Base-by-base conservation (phyloP, 2,329 filamentous ascomycete species). In the Rutstroemia sydowiana region DNA sequence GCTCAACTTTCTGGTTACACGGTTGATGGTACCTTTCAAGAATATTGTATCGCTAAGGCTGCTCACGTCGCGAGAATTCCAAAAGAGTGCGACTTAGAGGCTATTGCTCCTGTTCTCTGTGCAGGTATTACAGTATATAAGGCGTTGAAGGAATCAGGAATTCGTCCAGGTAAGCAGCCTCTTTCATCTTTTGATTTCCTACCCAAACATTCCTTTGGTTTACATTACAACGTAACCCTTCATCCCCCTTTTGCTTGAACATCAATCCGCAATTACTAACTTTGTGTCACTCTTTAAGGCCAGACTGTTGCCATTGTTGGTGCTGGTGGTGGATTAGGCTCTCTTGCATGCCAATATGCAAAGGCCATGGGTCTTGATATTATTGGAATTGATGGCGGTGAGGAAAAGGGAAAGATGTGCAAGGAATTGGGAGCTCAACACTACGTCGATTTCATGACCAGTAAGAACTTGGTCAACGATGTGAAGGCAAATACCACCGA, bases 11-110 rank as follows among this genome's bases (percentile, higher is more conserved):
- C 89, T 1, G 92, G 92, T 52, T 95, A 95, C 78, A 95, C 88
- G 4, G 89, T 95, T 66, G 88, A 95, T 68, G 91, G 91, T 30
- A 84, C 84, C 39, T 96, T 96, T 79, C 91, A 96, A 75, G 84
- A 95, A 75, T 96, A 95, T 74, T 82, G 80, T 68, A 81, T 95
- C 60, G 90, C 84, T 61, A 95, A 95, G 70, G 90, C 89, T 14
- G 81, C 85, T 16, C 88, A 95, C 69, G 82, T 93, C 14, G 88
- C 89, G 26, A 82, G 85, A 60, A 85, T 96, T 58, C 87, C 87
- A 59, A 85, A 91, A 70, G 81, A 85, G 14, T 79, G 85, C 56
- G 75, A 81, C 54, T 82, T 95, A 41, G 89, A 91, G 65, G 82
- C 81, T 47, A 77, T 95, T 53, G 79, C 88, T 1, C 89, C 89